phyloP scores from a whole-genome alignment of 306 rosid genomes.

The Cucumis hystrix region DNA sequence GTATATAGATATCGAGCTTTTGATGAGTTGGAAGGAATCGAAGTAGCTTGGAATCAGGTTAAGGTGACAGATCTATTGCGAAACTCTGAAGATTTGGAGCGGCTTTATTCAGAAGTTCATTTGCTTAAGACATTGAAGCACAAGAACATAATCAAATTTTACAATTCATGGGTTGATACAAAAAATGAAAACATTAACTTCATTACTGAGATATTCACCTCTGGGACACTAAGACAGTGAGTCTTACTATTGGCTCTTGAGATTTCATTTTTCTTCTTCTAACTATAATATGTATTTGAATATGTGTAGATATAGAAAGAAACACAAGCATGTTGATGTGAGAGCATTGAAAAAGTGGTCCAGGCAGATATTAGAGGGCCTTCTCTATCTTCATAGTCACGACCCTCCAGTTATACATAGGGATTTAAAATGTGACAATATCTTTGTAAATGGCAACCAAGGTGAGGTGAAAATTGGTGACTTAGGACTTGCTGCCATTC shows the following conservation, averaged over 20 bases:
- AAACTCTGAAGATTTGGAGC: constrained; percentile 71
- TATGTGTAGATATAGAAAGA: too few relatives aligned
- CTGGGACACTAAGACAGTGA: too few relatives aligned
- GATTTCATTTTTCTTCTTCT: too few relatives aligned
- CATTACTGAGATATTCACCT: too few relatives aligned
- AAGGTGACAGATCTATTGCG: constrained; percentile 76
- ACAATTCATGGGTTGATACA: too few relatives aligned
- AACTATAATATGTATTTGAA: too few relatives aligned
- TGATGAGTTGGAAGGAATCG: constrained; percentile 95
- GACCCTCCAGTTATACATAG: constrained; percentile 92
- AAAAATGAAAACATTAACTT: too few relatives aligned
- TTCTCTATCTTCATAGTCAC: constrained; percentile 81
- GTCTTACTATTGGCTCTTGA: too few relatives aligned
- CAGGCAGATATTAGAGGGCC: constrained; percentile 94
- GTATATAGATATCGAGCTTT: constrained; percentile 77
- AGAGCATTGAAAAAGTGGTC: constrained; percentile 59
- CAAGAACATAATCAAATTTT: too few relatives aligned
- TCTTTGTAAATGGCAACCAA: constrained; percentile 14
- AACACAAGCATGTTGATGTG: too few relatives aligned
- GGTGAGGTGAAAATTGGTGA: constrained; percentile 30
- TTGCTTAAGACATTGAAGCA: background rate
- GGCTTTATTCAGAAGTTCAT: constrained; percentile 91
- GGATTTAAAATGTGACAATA: constrained; percentile 95
- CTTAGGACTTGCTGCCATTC: constrained; percentile 90
- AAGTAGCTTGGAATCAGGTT: constrained; percentile 99